phyloP scores from a whole-genome alignment of 306 rosid genomes.

The Quercus alba region DNA sequence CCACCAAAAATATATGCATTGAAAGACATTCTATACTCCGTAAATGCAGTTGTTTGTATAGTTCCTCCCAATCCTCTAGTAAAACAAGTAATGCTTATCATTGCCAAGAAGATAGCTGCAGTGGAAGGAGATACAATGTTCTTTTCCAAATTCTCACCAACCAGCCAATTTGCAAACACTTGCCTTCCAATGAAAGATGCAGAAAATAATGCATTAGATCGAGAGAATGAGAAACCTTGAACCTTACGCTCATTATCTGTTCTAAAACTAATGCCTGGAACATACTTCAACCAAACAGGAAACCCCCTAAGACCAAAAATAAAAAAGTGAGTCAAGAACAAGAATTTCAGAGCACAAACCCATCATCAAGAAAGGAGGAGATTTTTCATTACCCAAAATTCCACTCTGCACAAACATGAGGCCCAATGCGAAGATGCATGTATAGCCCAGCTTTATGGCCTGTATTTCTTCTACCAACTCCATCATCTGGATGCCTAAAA shows the following conservation, averaged over 20 bases:
- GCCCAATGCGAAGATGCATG: slow-evolving; percentile 84
- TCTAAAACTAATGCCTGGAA: slow-evolving; percentile 69
- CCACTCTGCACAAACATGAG: slow-evolving; percentile 84
- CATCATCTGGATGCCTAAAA: slow-evolving; percentile 30
- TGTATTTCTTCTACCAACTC: slow-evolving; percentile 20
- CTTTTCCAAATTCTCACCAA: slow-evolving; percentile 44
- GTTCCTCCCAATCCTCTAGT: slow-evolving; percentile 63
- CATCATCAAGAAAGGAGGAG: not conserved
- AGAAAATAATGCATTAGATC: slow-evolving; percentile 3
- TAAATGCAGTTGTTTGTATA: slow-evolving; percentile 41
- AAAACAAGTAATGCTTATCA: slow-evolving; percentile 51
- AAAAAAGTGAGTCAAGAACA: not conserved
- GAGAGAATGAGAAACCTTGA: slow-evolving; percentile 43
- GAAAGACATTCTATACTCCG: slow-evolving; percentile 72
- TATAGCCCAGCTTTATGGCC: slow-evolving; percentile 54
- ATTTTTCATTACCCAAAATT: slow-evolving; percentile 63
- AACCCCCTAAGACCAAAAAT: slow-evolving; percentile 36
- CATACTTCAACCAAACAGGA: slow-evolving; percentile 72
- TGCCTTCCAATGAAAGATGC: slow-evolving; percentile 81
- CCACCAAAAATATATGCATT: slow-evolving; percentile 65
- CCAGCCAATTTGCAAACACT: slow-evolving; percentile 77
- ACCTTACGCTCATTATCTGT: slow-evolving; percentile 55
- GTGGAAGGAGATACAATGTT: slow-evolving; percentile 44
- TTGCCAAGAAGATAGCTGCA: slow-evolving; percentile 58
- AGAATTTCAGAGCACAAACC: not conserved